A percentile compares a stretch with the other conserved stretches of the same genome.
phyloP scores from a whole-genome alignment of 192 early-diverging fungal species.

The Thamnidium elegans region DNA sequence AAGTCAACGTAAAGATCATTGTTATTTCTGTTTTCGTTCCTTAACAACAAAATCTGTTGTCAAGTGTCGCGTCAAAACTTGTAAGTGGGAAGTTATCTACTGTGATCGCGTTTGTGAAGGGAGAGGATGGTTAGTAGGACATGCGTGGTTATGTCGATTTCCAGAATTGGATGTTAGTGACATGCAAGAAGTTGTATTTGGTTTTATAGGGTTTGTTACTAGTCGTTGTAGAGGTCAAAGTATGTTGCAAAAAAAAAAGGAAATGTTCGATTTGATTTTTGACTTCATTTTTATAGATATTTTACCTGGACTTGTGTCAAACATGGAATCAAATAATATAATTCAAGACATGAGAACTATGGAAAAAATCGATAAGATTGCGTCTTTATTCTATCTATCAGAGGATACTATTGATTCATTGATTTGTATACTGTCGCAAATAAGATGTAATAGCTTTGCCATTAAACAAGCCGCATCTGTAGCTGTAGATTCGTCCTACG shows the following conservation, averaged over 20 bases:
- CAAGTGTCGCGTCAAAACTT: background rate
- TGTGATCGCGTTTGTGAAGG: constrained; percentile 9
- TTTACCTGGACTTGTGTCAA: constrained; percentile 15
- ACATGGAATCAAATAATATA: background rate
- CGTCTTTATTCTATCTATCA: background rate
- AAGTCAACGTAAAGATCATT: background rate
- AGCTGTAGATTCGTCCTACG: background rate
- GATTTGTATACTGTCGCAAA: constrained; percentile 19
- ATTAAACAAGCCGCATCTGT: constrained; percentile 5
- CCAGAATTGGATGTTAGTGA: constrained; percentile 1
- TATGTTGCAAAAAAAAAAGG: background rate
- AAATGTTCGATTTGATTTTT: background rate
- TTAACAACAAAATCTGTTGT: background rate
- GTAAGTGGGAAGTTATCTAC: constrained; percentile 9
- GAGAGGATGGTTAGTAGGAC: background rate
- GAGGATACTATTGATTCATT: constrained; percentile 2
- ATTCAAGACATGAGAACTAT: background rate
- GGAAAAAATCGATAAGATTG: background rate
- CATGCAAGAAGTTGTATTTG: background rate
- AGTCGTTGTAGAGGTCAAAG: background rate
- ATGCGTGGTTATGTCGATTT: constrained; percentile 9
- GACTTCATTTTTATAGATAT: background rate
- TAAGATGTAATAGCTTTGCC: constrained; percentile 25
- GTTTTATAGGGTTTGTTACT: constrained; percentile 12
- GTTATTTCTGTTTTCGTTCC: constrained; percentile 1